Conservation (phyloP, 2,329 filamentous ascomycete species). For the Mycosphaerella sp. region DNA sequence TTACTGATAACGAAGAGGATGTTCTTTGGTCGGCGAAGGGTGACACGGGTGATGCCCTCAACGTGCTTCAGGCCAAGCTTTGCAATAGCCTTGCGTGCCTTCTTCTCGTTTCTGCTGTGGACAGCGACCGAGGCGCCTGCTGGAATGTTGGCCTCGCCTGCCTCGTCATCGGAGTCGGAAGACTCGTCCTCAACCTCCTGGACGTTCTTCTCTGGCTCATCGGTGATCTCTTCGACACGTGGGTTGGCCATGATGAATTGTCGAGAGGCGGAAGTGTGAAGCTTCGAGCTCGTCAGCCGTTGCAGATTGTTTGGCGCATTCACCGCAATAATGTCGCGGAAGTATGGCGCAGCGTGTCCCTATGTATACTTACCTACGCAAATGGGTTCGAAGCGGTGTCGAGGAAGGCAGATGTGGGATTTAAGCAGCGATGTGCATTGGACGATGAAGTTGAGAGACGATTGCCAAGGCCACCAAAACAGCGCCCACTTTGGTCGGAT, state of each 20-base stretch:
- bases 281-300: conserved; percentile 3
- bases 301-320: background rate
- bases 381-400: background rate
- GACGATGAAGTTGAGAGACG: background rate
- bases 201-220: conserved; percentile 64
- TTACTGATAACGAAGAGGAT: conserved; percentile 99
- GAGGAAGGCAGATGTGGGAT: background rate
- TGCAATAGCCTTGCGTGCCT: conserved; percentile 98
- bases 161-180: conserved; percentile 59
- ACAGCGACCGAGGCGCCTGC: conserved; percentile 83
- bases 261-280: conserved; percentile 8
- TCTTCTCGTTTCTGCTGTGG: conserved; percentile 99
- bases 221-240: conserved; percentile 93
- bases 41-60: conserved; percentile 95
- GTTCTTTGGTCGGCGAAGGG: conserved; percentile 96
- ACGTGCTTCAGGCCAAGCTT: conserved; percentile 97
- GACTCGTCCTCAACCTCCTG: conserved; percentile 64
- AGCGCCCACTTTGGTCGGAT: background rate
- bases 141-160: conserved; percentile 68
- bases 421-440: background rate
- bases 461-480: background rate
- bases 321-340: background rate
- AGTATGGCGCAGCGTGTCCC: background rate
- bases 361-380: background rate
- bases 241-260: conserved; percentile 74